A percentile compares a stretch with the other conserved stretches of the same genome.
Evolutionary conservation across 371 early-diverging fungal genomes (phyloP).

Genomic region (Syncephalastrum contaminatum): DNA sequence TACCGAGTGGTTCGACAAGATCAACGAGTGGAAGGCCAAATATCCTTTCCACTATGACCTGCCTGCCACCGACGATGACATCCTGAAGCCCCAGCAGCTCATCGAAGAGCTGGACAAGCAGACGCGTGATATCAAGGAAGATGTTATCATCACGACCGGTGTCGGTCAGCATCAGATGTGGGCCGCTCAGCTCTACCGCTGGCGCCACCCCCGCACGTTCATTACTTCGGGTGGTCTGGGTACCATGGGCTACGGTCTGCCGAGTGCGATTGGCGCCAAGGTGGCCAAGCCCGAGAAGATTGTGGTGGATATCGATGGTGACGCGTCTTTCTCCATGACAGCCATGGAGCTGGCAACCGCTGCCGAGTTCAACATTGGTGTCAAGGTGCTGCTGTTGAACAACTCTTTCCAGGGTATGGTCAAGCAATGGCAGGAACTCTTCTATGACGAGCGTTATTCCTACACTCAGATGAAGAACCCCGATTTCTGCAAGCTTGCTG

Average conservation of each 20-base stretch:
- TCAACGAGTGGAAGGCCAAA: constrained; percentile 83
- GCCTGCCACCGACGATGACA: constrained; percentile 29
- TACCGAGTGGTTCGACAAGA: constrained; percentile 78
- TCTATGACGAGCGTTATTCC: constrained; percentile 94
- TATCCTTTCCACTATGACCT: constrained; percentile 87
- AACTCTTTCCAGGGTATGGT: constrained; percentile 99
- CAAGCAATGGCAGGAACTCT: constrained; percentile 98
- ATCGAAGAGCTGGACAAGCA: constrained; percentile 89
- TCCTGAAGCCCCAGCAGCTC: constrained; percentile 90
- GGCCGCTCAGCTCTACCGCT: constrained; percentile 85
- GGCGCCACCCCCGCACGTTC: constrained; percentile 87
- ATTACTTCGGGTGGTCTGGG: constrained; percentile 96
- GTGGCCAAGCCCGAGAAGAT: constrained; percentile 89
- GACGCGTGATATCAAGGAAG: constrained; percentile 79
- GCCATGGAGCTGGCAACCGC: constrained; percentile 96
- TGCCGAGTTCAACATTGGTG: constrained; percentile 92
- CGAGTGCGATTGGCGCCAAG: constrained; percentile 95
- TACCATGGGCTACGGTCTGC: constrained; percentile 97
- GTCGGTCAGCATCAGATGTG: constrained; percentile 99
- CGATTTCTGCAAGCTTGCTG: constrained; percentile 96
- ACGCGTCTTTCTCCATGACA: constrained; percentile 97
- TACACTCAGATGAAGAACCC: constrained; percentile 95
- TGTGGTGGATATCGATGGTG: constrained; percentile 97
- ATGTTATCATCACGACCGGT: constrained; percentile 93
- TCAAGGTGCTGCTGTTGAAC: constrained; percentile 93